Evolutionary conservation across 2,329 filamentous ascomycete genomes (phyloP).

Genomic region (Diaporthe eres): DNA sequence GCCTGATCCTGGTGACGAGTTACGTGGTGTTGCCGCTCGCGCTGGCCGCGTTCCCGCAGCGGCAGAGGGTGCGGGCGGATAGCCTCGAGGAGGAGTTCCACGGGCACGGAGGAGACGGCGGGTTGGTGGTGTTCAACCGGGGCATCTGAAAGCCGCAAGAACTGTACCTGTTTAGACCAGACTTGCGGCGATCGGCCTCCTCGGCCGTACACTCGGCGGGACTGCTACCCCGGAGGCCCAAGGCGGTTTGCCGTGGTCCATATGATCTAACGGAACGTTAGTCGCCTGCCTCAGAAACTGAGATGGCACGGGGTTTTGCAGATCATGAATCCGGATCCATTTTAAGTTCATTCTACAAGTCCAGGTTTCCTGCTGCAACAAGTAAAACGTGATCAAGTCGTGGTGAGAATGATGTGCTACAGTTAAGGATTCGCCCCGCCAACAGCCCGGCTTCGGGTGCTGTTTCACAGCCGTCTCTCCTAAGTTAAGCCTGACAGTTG

Average conservation of each 20-base stretch:
- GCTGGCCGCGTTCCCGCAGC: conserved; percentile 91
- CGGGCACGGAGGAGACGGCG: conserved; percentile 81
- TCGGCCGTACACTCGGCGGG: conserved; percentile 1
- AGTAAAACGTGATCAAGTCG: conserved; percentile 13
- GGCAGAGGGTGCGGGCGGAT: conserved; percentile 83
- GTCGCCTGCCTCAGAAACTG: conserved; percentile 16
- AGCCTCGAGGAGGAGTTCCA: conserved; percentile 90
- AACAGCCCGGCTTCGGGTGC: conserved; percentile 18
- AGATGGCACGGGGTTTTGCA: conserved; percentile 40
- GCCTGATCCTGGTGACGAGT: conserved; percentile 87
- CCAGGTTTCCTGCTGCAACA: background rate
- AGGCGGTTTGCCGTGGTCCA: conserved; percentile 1
- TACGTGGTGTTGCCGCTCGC: conserved; percentile 91
- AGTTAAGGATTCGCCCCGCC: conserved; percentile 13
- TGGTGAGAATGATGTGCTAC: conserved; percentile 24
- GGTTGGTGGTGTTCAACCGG: conserved; percentile 95
- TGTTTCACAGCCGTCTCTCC: conserved; percentile 35
- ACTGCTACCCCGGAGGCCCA: background rate
- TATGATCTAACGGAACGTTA: conserved; percentile 1
- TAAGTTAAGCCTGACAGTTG: conserved; percentile 12
- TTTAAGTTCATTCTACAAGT: conserved; percentile 47
- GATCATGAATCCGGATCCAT: conserved; percentile 45
- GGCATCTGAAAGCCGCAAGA: conserved; percentile 75
- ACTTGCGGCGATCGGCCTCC: background rate
- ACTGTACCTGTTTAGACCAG: background rate